Base-by-base conservation (phyloP, 768 basidiomycete species). In the Lactarius sp. region DNA sequence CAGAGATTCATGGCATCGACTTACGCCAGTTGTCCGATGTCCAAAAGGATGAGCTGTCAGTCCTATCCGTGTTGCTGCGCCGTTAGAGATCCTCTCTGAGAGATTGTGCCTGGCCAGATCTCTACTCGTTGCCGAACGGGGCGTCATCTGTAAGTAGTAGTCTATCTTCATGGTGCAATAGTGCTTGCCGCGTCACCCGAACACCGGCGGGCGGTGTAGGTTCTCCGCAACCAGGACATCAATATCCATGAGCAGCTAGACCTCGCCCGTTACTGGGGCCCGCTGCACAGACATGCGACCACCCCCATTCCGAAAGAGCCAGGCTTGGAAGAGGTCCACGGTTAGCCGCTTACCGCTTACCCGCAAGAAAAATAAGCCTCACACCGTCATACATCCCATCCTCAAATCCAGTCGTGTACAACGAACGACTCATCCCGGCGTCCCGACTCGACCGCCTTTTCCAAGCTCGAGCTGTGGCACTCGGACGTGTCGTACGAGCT, bases 1-100 rank as follows among this genome's bases (percentile, higher is more conserved):
- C 88, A 34, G 90, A 92, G 71, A 76, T 92, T 52, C 71, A 75
- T 5, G 90, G 90, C 7, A 76, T 92, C 65, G 89, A 93, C 73
- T 78, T 93, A 31, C 78, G 85, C 61, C 84, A 88, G 69, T 77
- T 92, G 9, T 79, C 85, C 2, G 77, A 80, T 61, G 62, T 75
- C 34, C 89, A 92, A 73, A 92, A 89, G 75, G 88, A 92, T 70
- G 90, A 92, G 69, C 78, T 92, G 88, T 90, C 67, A 67, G 84
- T 74, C 50, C 1, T 2, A 22, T 52, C 12, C 3, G 53, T 44
- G 34, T 50, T 42, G 33, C 20, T 54, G 22, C 20, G 34, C 12
- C 0, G 13, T 22, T 49, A 37, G n/a, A n/a, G 8, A 18, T 14
- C 2, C 47, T 39, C n/a, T 33, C 53, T 27, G 14, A 36, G 39